phyloP scores from a whole-genome alignment of 2,329 filamentous ascomycete species.

The Meredithiella fracta region DNA sequence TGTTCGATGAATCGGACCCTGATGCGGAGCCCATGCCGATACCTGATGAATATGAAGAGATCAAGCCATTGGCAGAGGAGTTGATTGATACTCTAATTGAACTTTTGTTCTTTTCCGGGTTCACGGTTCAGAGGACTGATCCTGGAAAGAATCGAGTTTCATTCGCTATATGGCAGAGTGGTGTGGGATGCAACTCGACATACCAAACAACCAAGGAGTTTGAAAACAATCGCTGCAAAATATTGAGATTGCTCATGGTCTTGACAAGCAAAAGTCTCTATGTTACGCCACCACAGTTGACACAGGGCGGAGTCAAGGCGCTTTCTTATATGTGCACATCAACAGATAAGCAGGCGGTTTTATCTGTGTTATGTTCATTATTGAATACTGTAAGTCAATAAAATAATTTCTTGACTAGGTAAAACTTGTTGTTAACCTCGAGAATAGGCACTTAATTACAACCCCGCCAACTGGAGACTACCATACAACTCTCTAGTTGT shows the following conservation, averaged over 20 bases:
- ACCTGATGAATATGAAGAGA: conserved; percentile 55
- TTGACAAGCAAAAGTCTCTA: conserved; percentile 89
- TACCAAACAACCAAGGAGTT: conserved; percentile 79
- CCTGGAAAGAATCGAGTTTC: conserved; percentile 64
- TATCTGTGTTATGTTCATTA: conserved; percentile 80
- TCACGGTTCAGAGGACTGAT: conserved; percentile 63
- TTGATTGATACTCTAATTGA: conserved; percentile 80
- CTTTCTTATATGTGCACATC: conserved; percentile 82
- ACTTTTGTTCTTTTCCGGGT: conserved; percentile 76
- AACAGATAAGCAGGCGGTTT: conserved; percentile 75
- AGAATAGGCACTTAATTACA: conserved; percentile 74
- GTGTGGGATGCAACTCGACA: conserved; percentile 84
- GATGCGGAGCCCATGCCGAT: conserved; percentile 27
- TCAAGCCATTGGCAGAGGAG: conserved; percentile 79
- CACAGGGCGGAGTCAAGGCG: conserved; percentile 64
- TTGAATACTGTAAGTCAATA: conserved; percentile 76
- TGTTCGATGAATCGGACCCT: conserved; percentile 62
- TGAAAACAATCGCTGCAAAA: conserved; percentile 83
- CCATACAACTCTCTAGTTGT: conserved; percentile 76
- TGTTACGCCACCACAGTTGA: conserved; percentile 61
- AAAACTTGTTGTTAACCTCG: too few species aligned
- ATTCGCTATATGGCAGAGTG: conserved; percentile 95
- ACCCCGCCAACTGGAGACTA: conserved; percentile 82
- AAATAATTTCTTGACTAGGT: too few species aligned
- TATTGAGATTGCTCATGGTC: conserved; percentile 70